Evolutionary conservation across 257 asterid species (phyloP).

Genomic region (Petrea volubilis): DNA sequence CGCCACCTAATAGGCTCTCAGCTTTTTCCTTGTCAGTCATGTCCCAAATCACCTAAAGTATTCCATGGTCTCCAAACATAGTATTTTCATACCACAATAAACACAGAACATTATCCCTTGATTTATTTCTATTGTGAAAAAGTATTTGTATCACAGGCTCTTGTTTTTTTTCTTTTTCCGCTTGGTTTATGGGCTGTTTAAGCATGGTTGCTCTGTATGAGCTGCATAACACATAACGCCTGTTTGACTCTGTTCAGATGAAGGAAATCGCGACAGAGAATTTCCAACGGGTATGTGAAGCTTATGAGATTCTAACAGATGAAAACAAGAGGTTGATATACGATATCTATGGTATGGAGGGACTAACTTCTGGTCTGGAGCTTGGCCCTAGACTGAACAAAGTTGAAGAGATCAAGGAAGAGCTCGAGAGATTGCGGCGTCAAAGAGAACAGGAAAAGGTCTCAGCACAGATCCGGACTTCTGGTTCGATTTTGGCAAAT

Average conservation of each 20-base stretch:
- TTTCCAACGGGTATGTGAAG: conserved; percentile 95
- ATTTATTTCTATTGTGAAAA: no score
- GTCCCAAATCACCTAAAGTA: neutral
- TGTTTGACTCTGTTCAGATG: conserved; percentile 54
- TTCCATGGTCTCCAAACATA: neutral
- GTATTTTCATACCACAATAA: neutral
- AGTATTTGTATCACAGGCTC: neutral
- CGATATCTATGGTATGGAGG: conserved; percentile 98
- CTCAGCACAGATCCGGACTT: conserved; percentile 59
- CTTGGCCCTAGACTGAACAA: conserved; percentile 83
- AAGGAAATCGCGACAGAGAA: conserved; percentile 95
- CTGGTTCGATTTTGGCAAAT: conserved; percentile 80
- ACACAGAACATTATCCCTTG: neutral
- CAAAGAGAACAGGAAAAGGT: conserved; percentile 69
- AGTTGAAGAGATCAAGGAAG: conserved; percentile 89
- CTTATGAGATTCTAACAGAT: conserved; percentile 90
- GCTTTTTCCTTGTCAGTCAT: neutral
- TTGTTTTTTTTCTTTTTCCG: neutral
- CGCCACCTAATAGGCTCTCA: neutral
- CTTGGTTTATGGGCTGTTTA: conserved; percentile 14
- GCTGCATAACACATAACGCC: conserved; percentile 9
- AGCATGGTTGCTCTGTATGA: conserved; percentile 2
- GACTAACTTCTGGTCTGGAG: conserved; percentile 86
- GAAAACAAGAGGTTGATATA: conserved; percentile 73
- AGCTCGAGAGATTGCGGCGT: conserved; percentile 79